These are phyloP conservation scores for Dissophora globulifera DNA, from an alignment of 192 early-diverging fungal genomes.

Conservation along the genomic window DNA sequence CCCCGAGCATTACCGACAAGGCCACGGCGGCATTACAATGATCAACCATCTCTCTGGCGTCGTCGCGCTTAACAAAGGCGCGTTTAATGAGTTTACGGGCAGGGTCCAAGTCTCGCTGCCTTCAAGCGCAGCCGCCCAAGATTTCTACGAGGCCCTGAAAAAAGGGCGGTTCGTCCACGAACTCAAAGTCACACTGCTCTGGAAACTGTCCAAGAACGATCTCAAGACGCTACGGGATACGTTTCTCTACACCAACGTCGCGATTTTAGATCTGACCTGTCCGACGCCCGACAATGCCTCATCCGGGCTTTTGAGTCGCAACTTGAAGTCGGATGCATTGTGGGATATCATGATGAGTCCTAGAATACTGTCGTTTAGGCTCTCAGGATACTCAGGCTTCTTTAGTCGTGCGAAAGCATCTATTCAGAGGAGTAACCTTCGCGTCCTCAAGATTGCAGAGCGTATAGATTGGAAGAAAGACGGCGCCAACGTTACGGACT, in stretches of 20 bases:
- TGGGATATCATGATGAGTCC: conserved; percentile 3
- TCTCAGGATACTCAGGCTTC: conserved; percentile 3
- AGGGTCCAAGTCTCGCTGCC: conserved; percentile 7
- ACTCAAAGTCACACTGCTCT: not conserved
- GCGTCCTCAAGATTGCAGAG: conserved; percentile 1
- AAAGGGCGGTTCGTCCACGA: conserved; percentile 10
- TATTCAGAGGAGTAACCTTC: not conserved
- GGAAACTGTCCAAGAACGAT: conserved; percentile 3
- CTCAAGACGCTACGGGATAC: conserved; percentile 10
- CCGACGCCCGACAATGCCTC: not conserved
- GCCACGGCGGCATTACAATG: no score
- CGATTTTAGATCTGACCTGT: conserved; percentile 1
- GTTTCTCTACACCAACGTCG: conserved; percentile 7
- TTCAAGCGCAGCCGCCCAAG: not conserved
- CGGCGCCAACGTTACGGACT: not conserved
- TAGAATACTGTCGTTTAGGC: conserved; percentile 1
- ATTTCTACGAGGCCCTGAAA: conserved; percentile 24
- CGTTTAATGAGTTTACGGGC: conserved; percentile 10
- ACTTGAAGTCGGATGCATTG: not conserved
- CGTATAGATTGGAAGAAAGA: conserved; percentile 8
- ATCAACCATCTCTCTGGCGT: no score
- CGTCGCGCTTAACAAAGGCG: conserved; percentile 13
- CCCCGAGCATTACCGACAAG: no score
- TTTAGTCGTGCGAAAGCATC: not conserved
- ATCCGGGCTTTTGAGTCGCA: not conserved